phyloP scores from a whole-genome alignment of 2,329 filamentous ascomycete species.

The Sclerotiophoma versabilis region DNA sequence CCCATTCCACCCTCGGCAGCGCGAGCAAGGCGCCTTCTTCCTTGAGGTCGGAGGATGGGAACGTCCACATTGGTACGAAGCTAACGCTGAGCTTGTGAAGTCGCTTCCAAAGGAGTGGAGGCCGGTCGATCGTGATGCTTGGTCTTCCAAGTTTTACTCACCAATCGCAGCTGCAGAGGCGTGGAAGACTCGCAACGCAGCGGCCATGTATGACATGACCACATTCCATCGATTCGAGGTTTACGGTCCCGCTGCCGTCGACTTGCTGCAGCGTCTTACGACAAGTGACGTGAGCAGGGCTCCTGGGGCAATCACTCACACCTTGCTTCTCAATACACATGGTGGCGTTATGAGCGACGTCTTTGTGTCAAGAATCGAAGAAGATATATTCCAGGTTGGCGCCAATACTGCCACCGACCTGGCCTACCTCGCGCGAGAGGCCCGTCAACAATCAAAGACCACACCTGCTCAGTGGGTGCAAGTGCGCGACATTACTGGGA shows the following conservation, averaged over 20 bases:
- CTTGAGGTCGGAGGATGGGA: slow-evolving; percentile 69
- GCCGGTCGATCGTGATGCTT: slow-evolving; percentile 63
- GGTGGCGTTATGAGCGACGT: slow-evolving; percentile 66
- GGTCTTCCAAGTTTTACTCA: slow-evolving; percentile 65
- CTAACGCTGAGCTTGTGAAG: slow-evolving; percentile 61
- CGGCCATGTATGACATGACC: slow-evolving; percentile 69
- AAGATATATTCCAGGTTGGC: slow-evolving; percentile 62
- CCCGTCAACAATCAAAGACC: slow-evolving; percentile 55
- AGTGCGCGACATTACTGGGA: slow-evolving; percentile 66
- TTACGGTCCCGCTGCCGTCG: slow-evolving; percentile 62
- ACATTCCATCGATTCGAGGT: slow-evolving; percentile 66
- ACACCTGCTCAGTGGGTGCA: slow-evolving; percentile 55
- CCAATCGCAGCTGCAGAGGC: slow-evolving; percentile 67
- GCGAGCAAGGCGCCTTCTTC: slow-evolving; percentile 65
- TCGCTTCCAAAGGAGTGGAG: slow-evolving; percentile 62
- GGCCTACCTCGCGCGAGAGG: slow-evolving; percentile 62
- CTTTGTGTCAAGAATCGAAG: slow-evolving; percentile 61
- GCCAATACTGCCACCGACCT: slow-evolving; percentile 64
- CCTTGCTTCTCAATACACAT: slow-evolving; percentile 61
- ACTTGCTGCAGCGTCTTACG: slow-evolving; percentile 62
- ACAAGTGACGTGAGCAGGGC: slow-evolving; percentile 59
- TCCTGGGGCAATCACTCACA: slow-evolving; percentile 62
- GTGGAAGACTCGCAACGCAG: slow-evolving; percentile 69
- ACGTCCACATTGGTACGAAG: slow-evolving; percentile 68
- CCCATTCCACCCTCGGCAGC: slow-evolving; percentile 64